Percentiles rank a stretch among this genome's conserved stretches.
Evolutionary conservation across 2,329 filamentous ascomycete species (phyloP).

Genomic region (Didymellaceae sp.): DNA sequence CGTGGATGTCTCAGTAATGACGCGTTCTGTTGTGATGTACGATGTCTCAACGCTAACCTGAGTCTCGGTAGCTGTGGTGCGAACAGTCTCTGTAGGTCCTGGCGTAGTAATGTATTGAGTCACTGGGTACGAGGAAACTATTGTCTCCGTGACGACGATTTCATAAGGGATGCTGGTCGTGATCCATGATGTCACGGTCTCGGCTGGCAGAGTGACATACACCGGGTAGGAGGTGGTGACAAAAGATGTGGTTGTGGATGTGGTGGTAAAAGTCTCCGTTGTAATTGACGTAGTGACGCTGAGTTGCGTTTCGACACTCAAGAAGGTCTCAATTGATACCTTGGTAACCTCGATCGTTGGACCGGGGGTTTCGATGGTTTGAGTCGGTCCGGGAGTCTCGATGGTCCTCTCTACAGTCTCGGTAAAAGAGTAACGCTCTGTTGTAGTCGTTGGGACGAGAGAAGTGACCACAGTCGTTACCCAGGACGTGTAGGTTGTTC

Average conservation of each 20-base stretch:
- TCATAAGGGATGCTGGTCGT: background rate
- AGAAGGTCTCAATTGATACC: slow-evolving; percentile 7
- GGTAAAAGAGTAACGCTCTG: background rate
- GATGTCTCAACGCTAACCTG: background rate
- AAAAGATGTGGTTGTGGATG: slow-evolving; percentile 2
- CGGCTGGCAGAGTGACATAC: background rate
- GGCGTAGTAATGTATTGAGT: background rate
- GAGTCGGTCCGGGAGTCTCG: no score
- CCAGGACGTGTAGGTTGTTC: slow-evolving; percentile 1
- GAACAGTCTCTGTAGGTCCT: background rate
- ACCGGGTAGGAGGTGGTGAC: background rate
- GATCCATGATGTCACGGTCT: background rate
- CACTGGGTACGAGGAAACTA: background rate
- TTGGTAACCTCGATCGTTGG: background rate
- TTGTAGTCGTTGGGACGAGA: background rate
- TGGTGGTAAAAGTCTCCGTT: background rate
- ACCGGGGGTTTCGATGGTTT: no score
- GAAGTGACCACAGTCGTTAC: background rate
- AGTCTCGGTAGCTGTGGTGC: background rate
- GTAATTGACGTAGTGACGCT: background rate
- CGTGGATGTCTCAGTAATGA: slow-evolving; percentile 3
- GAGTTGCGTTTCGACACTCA: slow-evolving; percentile 3
- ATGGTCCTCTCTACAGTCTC: slow-evolving; percentile 12
- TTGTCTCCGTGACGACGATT: background rate
- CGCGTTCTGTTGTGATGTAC: slow-evolving; percentile 6